These are phyloP conservation scores for Penicillium hesseltinei DNA, from an alignment of 2,329 filamentous ascomycete species.

Conservation along the genomic window DNA sequence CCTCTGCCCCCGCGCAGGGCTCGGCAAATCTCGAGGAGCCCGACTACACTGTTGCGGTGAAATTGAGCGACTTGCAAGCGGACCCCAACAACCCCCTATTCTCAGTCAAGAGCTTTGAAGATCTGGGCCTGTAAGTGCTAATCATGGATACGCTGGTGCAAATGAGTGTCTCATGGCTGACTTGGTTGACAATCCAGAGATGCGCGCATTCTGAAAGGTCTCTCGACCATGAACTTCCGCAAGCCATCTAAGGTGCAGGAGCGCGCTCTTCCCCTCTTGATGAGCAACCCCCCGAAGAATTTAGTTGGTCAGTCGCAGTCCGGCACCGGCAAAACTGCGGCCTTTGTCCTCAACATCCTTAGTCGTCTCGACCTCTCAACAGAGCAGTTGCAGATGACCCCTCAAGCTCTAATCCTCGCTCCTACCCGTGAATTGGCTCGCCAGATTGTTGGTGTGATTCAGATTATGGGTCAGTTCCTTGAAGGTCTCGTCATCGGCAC, in stretches of 20 bases:
- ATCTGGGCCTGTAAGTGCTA: constrained; percentile 73
- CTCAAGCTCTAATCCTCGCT: constrained; percentile 85
- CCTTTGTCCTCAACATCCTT: constrained; percentile 89
- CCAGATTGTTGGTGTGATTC: constrained; percentile 85
- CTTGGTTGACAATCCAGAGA: constrained; percentile 37
- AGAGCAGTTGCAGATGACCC: constrained; percentile 54
- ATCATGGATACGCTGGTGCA: background rate
- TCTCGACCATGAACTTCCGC: constrained; percentile 79
- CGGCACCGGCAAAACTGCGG: constrained; percentile 95
- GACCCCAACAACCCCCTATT: constrained; percentile 84
- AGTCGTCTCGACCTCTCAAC: constrained; percentile 75
- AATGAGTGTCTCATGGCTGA: constrained; percentile 1
- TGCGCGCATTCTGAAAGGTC: constrained; percentile 69
- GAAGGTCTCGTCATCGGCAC: constrained; percentile 72
- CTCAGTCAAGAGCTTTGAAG: constrained; percentile 78
- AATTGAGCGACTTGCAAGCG: constrained; percentile 82
- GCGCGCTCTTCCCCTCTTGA: constrained; percentile 83
- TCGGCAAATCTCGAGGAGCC: constrained; percentile 62
- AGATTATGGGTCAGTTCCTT: constrained; percentile 80
- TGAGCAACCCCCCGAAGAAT: constrained; percentile 82
- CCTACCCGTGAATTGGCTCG: constrained; percentile 87
- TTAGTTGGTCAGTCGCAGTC: constrained; percentile 99
- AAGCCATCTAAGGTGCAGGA: constrained; percentile 99
- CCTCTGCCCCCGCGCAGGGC: constrained; percentile 40
- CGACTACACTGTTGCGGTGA: constrained; percentile 86